A percentile compares a stretch with the other conserved stretches of the same genome.
These are phyloP conservation scores for Amphichorda felina DNA, from an alignment of 2,329 filamentous ascomycete genomes.

Conservation along the genomic window DNA sequence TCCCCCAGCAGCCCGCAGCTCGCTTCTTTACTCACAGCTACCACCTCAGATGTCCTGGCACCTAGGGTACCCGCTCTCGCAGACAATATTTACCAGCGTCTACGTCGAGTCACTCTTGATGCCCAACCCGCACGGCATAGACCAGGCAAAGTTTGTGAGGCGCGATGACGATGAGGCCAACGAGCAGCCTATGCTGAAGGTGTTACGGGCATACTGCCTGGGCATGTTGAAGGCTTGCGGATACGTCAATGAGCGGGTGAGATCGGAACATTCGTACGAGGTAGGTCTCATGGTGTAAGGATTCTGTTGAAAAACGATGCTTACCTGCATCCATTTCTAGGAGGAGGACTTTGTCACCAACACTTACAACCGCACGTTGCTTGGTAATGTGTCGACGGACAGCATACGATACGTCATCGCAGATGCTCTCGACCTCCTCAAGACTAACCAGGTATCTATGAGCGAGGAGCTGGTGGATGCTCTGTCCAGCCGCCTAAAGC, in stretches of 20 bases:
- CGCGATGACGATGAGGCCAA: slow-evolving; percentile 13
- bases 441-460: slow-evolving; percentile 24
- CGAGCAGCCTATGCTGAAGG: slow-evolving; percentile 38
- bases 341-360: slow-evolving; percentile 97
- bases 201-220: slow-evolving; percentile 78
- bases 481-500: slow-evolving; percentile 50
- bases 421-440: slow-evolving; percentile 40
- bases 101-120: slow-evolving; percentile 78
- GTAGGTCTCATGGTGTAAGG: slow-evolving; percentile 24
- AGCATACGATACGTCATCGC: slow-evolving; percentile 43
- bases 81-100: slow-evolving; percentile 85
- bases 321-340: slow-evolving; percentile 25
- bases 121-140: slow-evolving; percentile 50
- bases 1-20: not conserved
- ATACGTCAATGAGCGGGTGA: slow-evolving; percentile 65
- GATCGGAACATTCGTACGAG: slow-evolving; percentile 83
- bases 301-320: slow-evolving; percentile 1
- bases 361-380: slow-evolving; percentile 69
- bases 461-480: slow-evolving; percentile 35
- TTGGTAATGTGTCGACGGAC: slow-evolving; percentile 48
- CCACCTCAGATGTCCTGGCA: slow-evolving; percentile 81
- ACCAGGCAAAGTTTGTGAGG: slow-evolving; percentile 51
- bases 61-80: slow-evolving; percentile 86
- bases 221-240: slow-evolving; percentile 74
- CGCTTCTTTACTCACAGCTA: too few species aligned